Evolutionary conservation across 169 alveolate species (phyloP).

Genomic region (Plasmodium yoelii): DNA sequence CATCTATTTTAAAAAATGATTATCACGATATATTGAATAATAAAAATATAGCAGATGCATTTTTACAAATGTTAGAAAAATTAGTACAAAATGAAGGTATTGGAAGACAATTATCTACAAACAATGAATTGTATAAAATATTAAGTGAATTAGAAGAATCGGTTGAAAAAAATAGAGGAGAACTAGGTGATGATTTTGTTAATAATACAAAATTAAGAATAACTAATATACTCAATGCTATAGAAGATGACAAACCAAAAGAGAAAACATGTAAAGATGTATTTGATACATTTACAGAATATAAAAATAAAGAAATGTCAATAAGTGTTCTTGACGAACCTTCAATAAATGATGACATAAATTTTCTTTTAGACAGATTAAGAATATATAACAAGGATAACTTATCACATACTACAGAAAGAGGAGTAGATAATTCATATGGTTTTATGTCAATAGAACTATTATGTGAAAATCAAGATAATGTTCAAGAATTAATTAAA

Average conservation of each 20-base stretch:
- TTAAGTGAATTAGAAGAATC: slow-evolving; percentile 73
- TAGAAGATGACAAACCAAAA: slow-evolving; percentile 83
- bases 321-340: slow-evolving; percentile 74
- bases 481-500: slow-evolving; percentile 62
- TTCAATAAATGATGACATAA: slow-evolving; percentile 64
- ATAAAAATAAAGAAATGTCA: slow-evolving; percentile 41
- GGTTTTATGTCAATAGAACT: slow-evolving; percentile 83
- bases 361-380: slow-evolving; percentile 47
- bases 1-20: slow-evolving; percentile 74
- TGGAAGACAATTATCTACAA: slow-evolving; percentile 80
- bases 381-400: slow-evolving; percentile 56
- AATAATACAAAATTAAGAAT: slow-evolving; percentile 68
- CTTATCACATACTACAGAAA: slow-evolving; percentile 37
- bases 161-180: slow-evolving; percentile 38
- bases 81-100: slow-evolving; percentile 81
- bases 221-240: slow-evolving; percentile 74
- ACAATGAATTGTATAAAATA: slow-evolving; percentile 72
- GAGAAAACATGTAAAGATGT: slow-evolving; percentile 82
- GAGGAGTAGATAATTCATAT: slow-evolving; percentile 80
- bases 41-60: slow-evolving; percentile 68
- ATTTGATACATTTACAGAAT: slow-evolving; percentile 79
- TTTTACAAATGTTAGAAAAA: slow-evolving; percentile 73
- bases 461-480: slow-evolving; percentile 50
- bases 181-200: slow-evolving; percentile 75
- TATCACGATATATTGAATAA: slow-evolving; percentile 70